Evolutionary conservation across 2,329 filamentous ascomycete genomes (phyloP).

Genomic region (Hypoxylon sp.): DNA sequence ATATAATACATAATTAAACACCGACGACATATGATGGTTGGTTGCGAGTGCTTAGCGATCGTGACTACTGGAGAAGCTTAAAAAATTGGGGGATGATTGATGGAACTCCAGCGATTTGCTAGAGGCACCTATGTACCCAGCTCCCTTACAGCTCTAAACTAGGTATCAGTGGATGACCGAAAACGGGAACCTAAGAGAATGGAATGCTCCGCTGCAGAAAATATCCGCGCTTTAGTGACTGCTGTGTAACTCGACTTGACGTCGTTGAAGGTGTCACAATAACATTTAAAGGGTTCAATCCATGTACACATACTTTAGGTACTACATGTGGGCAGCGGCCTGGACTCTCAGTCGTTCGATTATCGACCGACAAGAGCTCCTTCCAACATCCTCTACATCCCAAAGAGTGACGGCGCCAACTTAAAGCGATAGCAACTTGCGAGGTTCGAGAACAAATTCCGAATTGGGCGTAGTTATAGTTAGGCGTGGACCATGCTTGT

Average conservation of each 20-base stretch:
- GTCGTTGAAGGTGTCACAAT: slow-evolving; percentile 23
- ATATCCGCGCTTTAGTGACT: background rate
- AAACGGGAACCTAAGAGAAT: too few species aligned
- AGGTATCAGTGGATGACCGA: too few species aligned
- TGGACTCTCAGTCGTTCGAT: background rate
- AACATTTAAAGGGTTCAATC: background rate
- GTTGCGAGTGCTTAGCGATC: background rate
- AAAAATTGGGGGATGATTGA: background rate
- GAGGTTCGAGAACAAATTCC: background rate
- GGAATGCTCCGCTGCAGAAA: slow-evolving; percentile 24
- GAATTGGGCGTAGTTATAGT: background rate
- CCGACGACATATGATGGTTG: background rate
- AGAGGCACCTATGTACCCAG: too few species aligned
- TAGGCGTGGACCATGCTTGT: background rate
- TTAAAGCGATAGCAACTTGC: background rate
- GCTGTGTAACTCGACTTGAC: slow-evolving; percentile 20
- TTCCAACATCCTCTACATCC: background rate
- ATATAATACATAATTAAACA: background rate
- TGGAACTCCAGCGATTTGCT: background rate
- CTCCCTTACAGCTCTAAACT: too few species aligned
- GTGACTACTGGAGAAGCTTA: background rate
- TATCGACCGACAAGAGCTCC: slow-evolving; percentile 6
- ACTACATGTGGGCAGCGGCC: too few species aligned
- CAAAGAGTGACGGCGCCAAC: background rate
- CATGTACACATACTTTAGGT: background rate